These are phyloP conservation scores for Fusarium sambucinum DNA, from an alignment of 2,329 filamentous ascomycete species.

Conservation along the genomic window DNA sequence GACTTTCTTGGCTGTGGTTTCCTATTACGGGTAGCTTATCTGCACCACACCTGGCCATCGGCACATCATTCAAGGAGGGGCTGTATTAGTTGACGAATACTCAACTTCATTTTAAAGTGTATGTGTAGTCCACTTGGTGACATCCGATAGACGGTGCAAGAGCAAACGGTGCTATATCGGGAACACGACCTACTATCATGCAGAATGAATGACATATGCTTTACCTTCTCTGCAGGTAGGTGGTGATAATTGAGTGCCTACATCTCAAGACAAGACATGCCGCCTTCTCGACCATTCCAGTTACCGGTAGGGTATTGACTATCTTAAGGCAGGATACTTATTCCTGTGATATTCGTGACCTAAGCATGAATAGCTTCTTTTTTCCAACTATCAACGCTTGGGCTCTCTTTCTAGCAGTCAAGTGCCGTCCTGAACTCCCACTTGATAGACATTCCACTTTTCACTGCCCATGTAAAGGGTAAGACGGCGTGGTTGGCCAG, in stretches of 20 bases:
- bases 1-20: not conserved
- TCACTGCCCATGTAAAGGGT: slow-evolving; percentile 14
- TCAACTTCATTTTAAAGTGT: not conserved
- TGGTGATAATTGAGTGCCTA: not conserved
- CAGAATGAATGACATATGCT: not conserved
- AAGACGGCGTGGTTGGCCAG: slow-evolving; percentile 17
- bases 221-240: not conserved
- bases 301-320: not conserved
- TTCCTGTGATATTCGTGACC: not conserved
- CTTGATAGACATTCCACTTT: slow-evolving; percentile 17
- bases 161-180: not conserved
- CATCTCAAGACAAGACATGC: not conserved
- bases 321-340: not conserved
- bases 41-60: slow-evolving; percentile 8
- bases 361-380: not conserved
- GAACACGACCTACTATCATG: not conserved
- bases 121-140: not conserved
- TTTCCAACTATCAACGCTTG: not conserved
- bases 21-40: slow-evolving; percentile 2
- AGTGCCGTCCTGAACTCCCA: slow-evolving; percentile 22
- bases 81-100: not conserved
- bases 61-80: not conserved
- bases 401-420: slow-evolving; percentile 8
- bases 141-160: slow-evolving; percentile 2
- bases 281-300: not conserved